Evolutionary conservation across 2,329 filamentous ascomycete genomes (phyloP), one percentile per base, ranked within the genome.

Genomic region (Scedosporium dehoogii): DNA sequence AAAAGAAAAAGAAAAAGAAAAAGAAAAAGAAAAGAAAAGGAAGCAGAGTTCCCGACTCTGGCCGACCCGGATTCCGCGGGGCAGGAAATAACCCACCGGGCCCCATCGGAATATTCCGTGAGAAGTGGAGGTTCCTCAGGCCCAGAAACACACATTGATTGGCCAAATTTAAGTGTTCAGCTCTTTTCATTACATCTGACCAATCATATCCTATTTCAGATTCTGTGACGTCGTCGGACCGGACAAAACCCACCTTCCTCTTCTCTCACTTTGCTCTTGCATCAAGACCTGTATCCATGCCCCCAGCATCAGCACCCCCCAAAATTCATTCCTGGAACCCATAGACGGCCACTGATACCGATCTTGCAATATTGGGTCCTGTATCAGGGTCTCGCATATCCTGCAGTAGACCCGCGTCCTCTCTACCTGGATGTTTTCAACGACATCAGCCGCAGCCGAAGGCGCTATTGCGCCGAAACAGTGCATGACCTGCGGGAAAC

Each of bases 191-290:
- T n/a, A 48, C 44, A 48, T 23, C 44, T 18, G 4, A 14, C 51
- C 51, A 58, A 38, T 33, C 56, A 41, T 4, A 4, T 38, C 33
- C 33, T 10, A 38, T 9, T 4, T 12, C 3, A 12, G 33, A 38
- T 38, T 38, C 33, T 23, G 23, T n/a, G n/a, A 56, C 53, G 23
- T 23, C 7, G n/a, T 16, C 23, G 5, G 6, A 3, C 27, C 59
- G 59, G 59, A 61, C 6, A 61, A 61, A 61, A 56, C 59, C 59
- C 59, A 61, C 59, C 21, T 61, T 25, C 46, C 4, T 14, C 21
- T 14, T 23, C 23, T 18, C 23, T 27, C 29, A 27, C 56, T n/a
- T n/a, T 5, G 14, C 16, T 38, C n/a, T 33, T 27, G 53, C 33
- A 38, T 38, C 44, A 21, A 48, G 21, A 48, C 44, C 44, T 21